Evolutionary conservation across 345 rosid species (phyloP).

Genomic region (Luvunga scandens): DNA sequence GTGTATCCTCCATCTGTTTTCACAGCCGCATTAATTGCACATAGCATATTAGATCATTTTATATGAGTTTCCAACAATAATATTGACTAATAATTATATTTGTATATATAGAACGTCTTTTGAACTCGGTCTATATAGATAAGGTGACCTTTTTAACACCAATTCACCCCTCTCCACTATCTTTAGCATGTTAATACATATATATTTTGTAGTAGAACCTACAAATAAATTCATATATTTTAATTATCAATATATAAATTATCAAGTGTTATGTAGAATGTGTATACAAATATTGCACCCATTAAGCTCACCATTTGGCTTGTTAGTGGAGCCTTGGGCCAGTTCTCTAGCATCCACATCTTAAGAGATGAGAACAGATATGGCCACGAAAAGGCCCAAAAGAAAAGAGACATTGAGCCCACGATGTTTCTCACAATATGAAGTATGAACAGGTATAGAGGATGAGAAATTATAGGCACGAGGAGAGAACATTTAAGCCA

Average conservation of each 20-base stretch:
- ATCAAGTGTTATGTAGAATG: too few species aligned
- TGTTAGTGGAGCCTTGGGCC: constrained; percentile 11
- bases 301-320: background rate
- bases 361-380: constrained; percentile 20
- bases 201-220: too few species aligned
- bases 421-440: background rate
- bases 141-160: too few species aligned
- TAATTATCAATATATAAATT: background rate
- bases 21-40: constrained; percentile 1
- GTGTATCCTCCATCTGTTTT: too few species aligned
- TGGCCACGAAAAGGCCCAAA: constrained; percentile 4
- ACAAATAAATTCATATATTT: background rate
- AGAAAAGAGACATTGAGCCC: constrained; percentile 11
- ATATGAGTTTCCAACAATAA: background rate
- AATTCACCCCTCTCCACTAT: too few species aligned
- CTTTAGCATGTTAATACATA: too few species aligned
- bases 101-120: too few species aligned
- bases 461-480: too few species aligned
- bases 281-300: background rate
- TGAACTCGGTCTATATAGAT: too few species aligned
- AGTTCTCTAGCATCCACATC: constrained; percentile 26
- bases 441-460: background rate
- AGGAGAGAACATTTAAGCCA: too few species aligned
- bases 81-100: background rate
- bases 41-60: background rate